Base-by-base conservation (phyloP, 768 basidiomycete species). In the Sutorius australiensis region DNA sequence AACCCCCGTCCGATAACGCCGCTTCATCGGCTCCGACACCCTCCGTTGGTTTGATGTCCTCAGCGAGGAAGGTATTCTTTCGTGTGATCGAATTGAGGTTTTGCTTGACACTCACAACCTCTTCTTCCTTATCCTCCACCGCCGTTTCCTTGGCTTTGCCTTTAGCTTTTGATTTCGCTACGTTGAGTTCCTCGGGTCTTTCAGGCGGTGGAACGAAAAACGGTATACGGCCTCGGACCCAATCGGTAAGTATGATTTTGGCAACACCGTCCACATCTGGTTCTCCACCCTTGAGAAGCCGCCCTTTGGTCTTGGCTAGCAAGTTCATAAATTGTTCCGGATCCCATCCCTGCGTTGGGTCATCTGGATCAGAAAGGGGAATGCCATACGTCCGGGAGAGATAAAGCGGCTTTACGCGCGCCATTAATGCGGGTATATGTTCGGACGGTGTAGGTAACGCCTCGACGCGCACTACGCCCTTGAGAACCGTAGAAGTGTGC, bases 191-290 rank as follows among this genome's bases (percentile, higher is more conserved):
- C 58, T 84, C 83, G 9, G 88, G 67, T 52, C 89, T 75, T 67
- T 92, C 92, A 50, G 95, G 95, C 13, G 97, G 97, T 12, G 87
- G 67, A 34, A 93, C 94, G 64, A 98, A 99, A 78, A 86, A 99
- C 17, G 97, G 97, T 64, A 99, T 95, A 61, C 92, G 87, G 8
- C 95, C 97, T 42, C 97, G 78, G 53, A 98, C 93, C 95, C 95
- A 98, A 69, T 98, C 97, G 68, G 86, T 91, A 64, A 99, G 72
- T 43, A 98, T 75, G 68, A 99, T 95, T 75, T 95, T 98, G 30
- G 95, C 89, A 28, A 95, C 93, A 4, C 89, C 81, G 64, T 98
- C 91, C 41, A 87, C 67, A 70, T 97, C 94, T 3, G 95, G 92
- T 69, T 98, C 95, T 54, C 97, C 97, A 45, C 93, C 92, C 64